Evolutionary conservation across 495 filamentous ascomycete species (phyloP).

Genomic region (Tetracladium setigerum): DNA sequence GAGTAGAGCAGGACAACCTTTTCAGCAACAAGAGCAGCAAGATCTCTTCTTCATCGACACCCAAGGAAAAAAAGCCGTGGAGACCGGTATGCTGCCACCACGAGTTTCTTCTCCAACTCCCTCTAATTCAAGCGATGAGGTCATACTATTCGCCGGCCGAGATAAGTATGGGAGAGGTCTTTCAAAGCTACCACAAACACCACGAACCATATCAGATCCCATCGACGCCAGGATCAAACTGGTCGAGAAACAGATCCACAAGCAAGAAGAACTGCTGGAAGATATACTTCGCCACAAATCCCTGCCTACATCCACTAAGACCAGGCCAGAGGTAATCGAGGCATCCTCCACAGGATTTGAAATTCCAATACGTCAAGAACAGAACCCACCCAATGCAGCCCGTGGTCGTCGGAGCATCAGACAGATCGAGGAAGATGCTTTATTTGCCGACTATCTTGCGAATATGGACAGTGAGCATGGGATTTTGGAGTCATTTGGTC

Average conservation of each 20-base stretch:
- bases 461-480: constrained; percentile 46
- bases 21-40: no score
- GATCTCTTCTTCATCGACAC: constrained; percentile 13
- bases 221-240: constrained; percentile 17
- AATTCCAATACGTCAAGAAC: background rate
- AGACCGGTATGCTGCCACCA: constrained; percentile 22
- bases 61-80: constrained; percentile 2
- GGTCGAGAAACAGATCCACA: constrained; percentile 18
- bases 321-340: constrained; percentile 10
- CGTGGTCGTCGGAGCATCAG: background rate
- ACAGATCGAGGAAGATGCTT: constrained; percentile 43
- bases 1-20: background rate
- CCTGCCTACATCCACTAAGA: background rate
- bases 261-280: constrained; percentile 8
- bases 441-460: constrained; percentile 67
- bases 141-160: constrained; percentile 59
- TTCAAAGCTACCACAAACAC: background rate
- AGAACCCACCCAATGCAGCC: background rate
- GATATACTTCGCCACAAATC: background rate
- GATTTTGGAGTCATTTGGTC: constrained; percentile 15
- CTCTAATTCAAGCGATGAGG: constrained; percentile 55
- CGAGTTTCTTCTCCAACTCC: constrained; percentile 20
- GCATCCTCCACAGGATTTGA: constrained; percentile 1
- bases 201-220: background rate
- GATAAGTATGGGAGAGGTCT: constrained; percentile 17